A percentile compares a stretch with the other conserved stretches of the same genome.
Evolutionary conservation across 148 eudicot species (phyloP).

Genomic region (Rhododendron molle): DNA sequence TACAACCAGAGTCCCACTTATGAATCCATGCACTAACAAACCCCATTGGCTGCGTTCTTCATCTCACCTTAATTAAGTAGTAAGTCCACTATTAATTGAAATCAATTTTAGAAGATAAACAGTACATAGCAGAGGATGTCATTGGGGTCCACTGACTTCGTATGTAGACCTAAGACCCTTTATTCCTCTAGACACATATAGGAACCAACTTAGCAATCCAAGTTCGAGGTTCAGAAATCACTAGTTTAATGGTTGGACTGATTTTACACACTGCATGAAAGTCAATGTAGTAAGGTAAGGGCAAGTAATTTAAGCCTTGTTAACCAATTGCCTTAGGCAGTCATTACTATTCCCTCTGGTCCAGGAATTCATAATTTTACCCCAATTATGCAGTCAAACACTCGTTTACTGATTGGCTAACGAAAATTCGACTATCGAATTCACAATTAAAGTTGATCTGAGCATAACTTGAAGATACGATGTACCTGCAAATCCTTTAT

Average conservation of each 20-base stretch:
- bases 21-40: not conserved
- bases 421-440: not conserved
- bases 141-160: not conserved
- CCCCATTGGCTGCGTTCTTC: not conserved
- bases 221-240: not conserved
- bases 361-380: not conserved
- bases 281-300: not conserved
- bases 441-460: not conserved
- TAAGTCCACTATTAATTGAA: too few species aligned
- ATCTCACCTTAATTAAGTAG: too few species aligned
- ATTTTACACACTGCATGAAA: not conserved
- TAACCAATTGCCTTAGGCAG: not conserved
- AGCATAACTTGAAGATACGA: not conserved
- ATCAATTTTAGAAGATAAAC: not conserved
- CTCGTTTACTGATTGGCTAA: not conserved
- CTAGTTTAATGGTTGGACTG: not conserved
- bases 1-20: not conserved
- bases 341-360: not conserved
- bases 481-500: conserved; percentile 91
- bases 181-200: not conserved
- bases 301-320: not conserved
- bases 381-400: not conserved
- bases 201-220: not conserved
- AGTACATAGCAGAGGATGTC: not conserved
- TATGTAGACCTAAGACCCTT: not conserved